Percentiles rank a stretch among this genome's conserved stretches.
phyloP scores from a whole-genome alignment of 768 basidiomycete species.

The Tylopilus sp. region DNA sequence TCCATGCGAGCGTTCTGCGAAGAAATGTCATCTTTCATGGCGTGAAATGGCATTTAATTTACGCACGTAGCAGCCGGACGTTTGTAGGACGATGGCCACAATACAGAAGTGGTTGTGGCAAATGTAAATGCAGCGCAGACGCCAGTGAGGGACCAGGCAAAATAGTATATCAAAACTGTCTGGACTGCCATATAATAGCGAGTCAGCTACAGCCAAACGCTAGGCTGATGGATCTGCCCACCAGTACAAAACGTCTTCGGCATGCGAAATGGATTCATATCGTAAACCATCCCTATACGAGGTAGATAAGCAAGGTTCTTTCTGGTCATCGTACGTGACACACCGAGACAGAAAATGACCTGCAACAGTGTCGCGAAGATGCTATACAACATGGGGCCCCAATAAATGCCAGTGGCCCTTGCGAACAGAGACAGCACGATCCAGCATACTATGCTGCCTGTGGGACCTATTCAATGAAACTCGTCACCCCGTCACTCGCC shows the following conservation, averaged over 20 bases:
- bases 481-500: not conserved
- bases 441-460: conserved; percentile 54
- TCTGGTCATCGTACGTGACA: conserved; percentile 7
- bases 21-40: not conserved
- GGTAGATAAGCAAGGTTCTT: not conserved
- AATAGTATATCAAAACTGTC: conserved; percentile 36
- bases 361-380: conserved; percentile 51
- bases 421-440: conserved; percentile 44
- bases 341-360: conserved; percentile 58
- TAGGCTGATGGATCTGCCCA: conserved; percentile 23
- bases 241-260: conserved; percentile 55
- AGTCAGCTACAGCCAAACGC: conserved; percentile 6
- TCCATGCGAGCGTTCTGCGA: conserved; percentile 49
- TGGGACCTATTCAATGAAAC: not conserved
- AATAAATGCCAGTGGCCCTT: conserved; percentile 39
- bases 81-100: conserved; percentile 32
- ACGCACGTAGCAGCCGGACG: conserved; percentile 22
- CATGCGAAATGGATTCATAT: conserved; percentile 61
- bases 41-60: not conserved
- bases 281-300: conserved; percentile 54
- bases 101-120: conserved; percentile 46
- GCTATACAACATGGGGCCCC: conserved; percentile 49
- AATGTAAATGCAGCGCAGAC: conserved; percentile 42
- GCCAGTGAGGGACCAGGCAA: conserved; percentile 44
- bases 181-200: conserved; percentile 15